Evolutionary conservation across 2,329 filamentous ascomycete species (phyloP).

Genomic region (Ophiobolus disseminans): DNA sequence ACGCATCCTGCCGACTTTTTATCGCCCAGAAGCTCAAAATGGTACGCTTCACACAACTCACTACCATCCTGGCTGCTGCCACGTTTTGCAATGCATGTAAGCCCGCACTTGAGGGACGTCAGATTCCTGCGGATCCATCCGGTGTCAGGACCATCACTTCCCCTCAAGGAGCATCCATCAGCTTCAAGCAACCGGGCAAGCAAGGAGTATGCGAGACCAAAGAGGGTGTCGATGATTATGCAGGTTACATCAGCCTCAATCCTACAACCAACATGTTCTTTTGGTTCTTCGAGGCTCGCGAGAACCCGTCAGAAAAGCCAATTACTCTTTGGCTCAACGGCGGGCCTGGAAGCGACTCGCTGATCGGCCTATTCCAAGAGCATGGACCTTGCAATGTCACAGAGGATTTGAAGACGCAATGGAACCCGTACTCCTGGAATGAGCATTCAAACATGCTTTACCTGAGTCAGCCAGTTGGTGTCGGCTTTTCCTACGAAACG

Average conservation of each 20-base stretch:
- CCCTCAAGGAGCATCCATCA: conserved; percentile 42
- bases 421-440: conserved; percentile 51
- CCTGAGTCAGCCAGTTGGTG: conserved; percentile 49
- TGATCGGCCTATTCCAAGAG: conserved; percentile 63
- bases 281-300: conserved; percentile 58
- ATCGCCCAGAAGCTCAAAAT: conserved; percentile 26
- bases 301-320: conserved; percentile 48
- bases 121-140: conserved; percentile 39
- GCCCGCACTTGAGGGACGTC: conserved; percentile 34
- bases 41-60: conserved; percentile 29
- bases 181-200: conserved; percentile 47
- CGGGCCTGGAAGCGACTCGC: conserved; percentile 59
- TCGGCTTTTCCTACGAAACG: conserved; percentile 50
- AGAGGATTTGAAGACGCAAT: conserved; percentile 44
- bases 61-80: conserved; percentile 28
- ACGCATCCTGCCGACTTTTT: conserved; percentile 9
- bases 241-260: conserved; percentile 47
- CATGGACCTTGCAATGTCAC: conserved; percentile 41
- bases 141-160: conserved; percentile 44
- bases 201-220: conserved; percentile 53
- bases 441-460: conserved; percentile 50
- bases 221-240: conserved; percentile 47
- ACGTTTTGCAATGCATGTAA: conserved; percentile 28
- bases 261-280: conserved; percentile 51
- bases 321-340: conserved; percentile 61